These are phyloP conservation scores for Trichophyton simii DNA, from an alignment of 2,329 filamentous ascomycete genomes.

Conservation along the genomic window DNA sequence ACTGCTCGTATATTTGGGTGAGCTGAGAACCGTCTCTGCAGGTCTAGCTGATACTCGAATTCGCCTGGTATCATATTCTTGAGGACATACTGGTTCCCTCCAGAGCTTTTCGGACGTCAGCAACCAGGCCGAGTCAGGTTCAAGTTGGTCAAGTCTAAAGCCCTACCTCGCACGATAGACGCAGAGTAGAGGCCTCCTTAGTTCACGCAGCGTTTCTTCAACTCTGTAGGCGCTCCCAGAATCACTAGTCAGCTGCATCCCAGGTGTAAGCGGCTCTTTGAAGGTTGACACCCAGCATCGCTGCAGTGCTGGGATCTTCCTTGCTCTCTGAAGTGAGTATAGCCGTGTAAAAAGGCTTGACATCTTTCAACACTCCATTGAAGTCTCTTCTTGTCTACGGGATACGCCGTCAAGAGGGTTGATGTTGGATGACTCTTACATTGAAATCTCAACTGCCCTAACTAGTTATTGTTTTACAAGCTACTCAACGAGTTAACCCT, in stretches of 20 bases:
- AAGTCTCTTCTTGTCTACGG: too few relatives aligned
- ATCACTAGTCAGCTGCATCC: slow-evolving; percentile 11
- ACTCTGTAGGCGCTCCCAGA: slow-evolving; percentile 10
- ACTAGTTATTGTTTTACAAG: too few relatives aligned
- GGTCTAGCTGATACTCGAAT: slow-evolving; percentile 20
- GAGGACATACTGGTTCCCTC: slow-evolving; percentile 10
- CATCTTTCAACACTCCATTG: too few relatives aligned
- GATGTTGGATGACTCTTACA: too few relatives aligned
- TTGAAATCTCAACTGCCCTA: too few relatives aligned
- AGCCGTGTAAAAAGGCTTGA: too few relatives aligned
- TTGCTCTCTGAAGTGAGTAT: too few relatives aligned
- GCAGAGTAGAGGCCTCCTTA: slow-evolving; percentile 7
- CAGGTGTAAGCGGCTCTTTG: slow-evolving; percentile 4
- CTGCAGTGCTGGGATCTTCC: too few relatives aligned
- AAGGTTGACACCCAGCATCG: slow-evolving; percentile 5
- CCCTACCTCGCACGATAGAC: slow-evolving; percentile 10
- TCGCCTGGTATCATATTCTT: slow-evolving; percentile 22
- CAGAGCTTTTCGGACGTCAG: not conserved
- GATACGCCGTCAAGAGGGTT: too few relatives aligned
- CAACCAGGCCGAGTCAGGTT: not conserved
- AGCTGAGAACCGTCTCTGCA: slow-evolving; percentile 18
- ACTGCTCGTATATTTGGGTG: slow-evolving; percentile 20
- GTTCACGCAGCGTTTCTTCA: slow-evolving; percentile 8
- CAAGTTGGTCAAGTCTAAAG: too few relatives aligned
- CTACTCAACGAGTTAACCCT: too few relatives aligned